phyloP scores from a whole-genome alignment of 257 asterid species.

The Nicotiana attenuata region DNA sequence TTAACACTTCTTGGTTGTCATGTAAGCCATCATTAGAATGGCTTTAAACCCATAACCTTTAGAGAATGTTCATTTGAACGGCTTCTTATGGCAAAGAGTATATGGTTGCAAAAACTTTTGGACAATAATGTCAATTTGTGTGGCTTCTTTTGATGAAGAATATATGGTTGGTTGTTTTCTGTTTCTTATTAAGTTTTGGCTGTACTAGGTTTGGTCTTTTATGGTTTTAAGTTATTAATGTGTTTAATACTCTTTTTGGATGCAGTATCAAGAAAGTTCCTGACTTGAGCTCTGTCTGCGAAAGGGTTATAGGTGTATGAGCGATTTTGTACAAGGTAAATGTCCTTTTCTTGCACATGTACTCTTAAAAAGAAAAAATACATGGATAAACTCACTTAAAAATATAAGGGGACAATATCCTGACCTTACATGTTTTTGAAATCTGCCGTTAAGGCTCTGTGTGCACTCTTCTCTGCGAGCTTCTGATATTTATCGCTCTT shows the following conservation, averaged over 20 bases:
- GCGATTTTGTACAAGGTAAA: not conserved
- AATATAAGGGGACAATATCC: not conserved
- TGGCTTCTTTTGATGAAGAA: not conserved
- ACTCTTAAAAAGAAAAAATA: not conserved
- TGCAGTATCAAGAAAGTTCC: slow-evolving; percentile 57
- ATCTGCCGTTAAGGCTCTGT: not conserved
- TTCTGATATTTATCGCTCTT: not conserved
- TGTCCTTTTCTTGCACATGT: not conserved
- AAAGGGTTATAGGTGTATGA: slow-evolving; percentile 44
- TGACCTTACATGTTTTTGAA: not conserved
- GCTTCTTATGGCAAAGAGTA: not conserved
- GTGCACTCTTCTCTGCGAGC: not conserved
- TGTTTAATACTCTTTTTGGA: not conserved
- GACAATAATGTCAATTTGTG: not conserved
- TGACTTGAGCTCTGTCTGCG: slow-evolving; percentile 50
- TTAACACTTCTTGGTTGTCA: not conserved
- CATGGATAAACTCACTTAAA: not conserved
- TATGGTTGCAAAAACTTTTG: not conserved
- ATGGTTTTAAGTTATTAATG: slow-evolving; percentile 12
- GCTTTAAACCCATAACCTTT: not conserved
- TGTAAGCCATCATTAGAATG: not conserved
- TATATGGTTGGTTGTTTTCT: not conserved
- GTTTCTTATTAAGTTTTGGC: not conserved
- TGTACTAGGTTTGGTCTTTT: not conserved
- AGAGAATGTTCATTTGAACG: not conserved